Evolutionary conservation across 129 eudicot genomes (phyloP).

Genomic region (Heracleum sosnowskyi): DNA sequence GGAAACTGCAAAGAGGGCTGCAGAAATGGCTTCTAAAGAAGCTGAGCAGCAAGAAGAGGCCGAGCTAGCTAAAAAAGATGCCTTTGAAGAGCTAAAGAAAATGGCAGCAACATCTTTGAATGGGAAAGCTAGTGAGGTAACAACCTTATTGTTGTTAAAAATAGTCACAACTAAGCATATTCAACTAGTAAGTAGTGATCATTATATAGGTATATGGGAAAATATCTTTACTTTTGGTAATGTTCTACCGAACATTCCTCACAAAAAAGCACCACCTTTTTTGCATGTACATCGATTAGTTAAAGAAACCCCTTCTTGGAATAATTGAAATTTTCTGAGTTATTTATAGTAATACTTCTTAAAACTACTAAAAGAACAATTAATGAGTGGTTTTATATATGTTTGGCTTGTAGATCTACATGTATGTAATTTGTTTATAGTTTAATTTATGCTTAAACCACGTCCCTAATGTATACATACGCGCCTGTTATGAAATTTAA

Average conservation of each 20-base stretch:
- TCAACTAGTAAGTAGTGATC: not conserved
- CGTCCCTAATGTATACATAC: not conserved
- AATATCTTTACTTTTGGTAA: not conserved
- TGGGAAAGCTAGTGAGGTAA: constrained; percentile 34
- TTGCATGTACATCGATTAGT: not conserved
- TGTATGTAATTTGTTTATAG: not conserved
- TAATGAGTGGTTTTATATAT: not conserved
- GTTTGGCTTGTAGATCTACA: not conserved
- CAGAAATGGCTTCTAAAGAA: constrained; percentile 48
- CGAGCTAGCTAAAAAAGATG: constrained; percentile 67
- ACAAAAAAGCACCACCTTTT: not conserved
- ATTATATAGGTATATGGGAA: not conserved
- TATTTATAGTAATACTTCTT: not conserved
- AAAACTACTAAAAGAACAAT: not conserved
- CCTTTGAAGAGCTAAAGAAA: constrained; percentile 90
- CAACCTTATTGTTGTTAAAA: not conserved
- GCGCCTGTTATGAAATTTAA: not conserved
- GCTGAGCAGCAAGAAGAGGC: constrained; percentile 60
- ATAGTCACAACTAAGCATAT: not conserved
- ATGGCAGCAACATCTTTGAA: constrained; percentile 45
- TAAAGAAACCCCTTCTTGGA: not conserved
- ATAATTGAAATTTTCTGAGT: not conserved
- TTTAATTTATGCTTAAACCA: not conserved
- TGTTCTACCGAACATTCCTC: not conserved
- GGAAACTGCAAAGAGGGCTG: constrained; percentile 38